Percentiles rank a stretch among this genome's conserved stretches.
Evolutionary conservation across 768 basidiomycete genomes (phyloP).

Genomic region (Glaciozyma antarctica): DNA sequence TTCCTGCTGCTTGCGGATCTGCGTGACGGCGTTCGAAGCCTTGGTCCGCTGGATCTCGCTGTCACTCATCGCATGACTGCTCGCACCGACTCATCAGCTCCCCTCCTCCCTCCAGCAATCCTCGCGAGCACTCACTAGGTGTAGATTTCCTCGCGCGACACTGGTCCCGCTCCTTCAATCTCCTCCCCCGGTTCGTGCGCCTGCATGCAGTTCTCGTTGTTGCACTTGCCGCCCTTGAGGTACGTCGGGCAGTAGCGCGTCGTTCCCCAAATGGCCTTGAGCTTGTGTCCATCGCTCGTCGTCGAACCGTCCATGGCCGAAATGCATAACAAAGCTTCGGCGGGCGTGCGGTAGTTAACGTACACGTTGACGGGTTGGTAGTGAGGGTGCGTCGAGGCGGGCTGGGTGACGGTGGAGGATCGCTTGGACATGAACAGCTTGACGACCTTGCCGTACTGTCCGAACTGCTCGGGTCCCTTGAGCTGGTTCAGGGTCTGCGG

Average conservation of each 20-base stretch:
- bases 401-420: conserved; percentile 16
- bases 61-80: conserved; percentile 39
- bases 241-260: conserved; percentile 97
- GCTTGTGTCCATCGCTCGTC: conserved; percentile 77
- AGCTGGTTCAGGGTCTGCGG: conserved; percentile 75
- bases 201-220: conserved; percentile 83
- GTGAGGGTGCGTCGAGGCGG: conserved; percentile 16
- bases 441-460: conserved; percentile 95
- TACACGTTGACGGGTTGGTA: conserved; percentile 64
- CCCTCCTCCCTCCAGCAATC: conserved; percentile 71
- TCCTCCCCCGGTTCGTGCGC: conserved; percentile 98
- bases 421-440: conserved; percentile 91
- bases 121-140: conserved; percentile 57
- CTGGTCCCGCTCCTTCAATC: conserved; percentile 53
- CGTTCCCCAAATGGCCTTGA: conserved; percentile 90
- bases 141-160: conserved; percentile 90
- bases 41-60: conserved; percentile 36
- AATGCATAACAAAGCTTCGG: conserved; percentile 90
- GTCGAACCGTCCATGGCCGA: conserved; percentile 82
- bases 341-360: conserved; percentile 86
- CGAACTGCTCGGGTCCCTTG: conserved; percentile 92
- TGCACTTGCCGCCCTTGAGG: conserved; percentile 71
- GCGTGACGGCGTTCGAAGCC: conserved; percentile 17
- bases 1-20: conserved; percentile 5
- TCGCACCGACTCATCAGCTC: conserved; percentile 48